These are phyloP conservation scores for Xylaria sp. DNA, from an alignment of 495 filamentous ascomycete genomes.

Conservation along the genomic window DNA sequence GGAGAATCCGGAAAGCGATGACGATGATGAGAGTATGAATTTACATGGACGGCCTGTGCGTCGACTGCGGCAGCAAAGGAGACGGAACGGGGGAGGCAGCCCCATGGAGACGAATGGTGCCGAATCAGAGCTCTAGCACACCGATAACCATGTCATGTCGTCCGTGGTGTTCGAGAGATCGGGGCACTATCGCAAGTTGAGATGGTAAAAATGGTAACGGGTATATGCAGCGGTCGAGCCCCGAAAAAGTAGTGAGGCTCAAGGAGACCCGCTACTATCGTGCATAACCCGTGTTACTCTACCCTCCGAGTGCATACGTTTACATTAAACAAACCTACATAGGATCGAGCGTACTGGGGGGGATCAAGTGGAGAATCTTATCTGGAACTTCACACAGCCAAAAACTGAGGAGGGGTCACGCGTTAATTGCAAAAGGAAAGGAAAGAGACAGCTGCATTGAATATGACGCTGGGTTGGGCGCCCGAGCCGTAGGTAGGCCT, in stretches of 20 bases:
- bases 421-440: not conserved
- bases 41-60: conserved; percentile 45
- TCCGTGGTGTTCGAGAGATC: not conserved
- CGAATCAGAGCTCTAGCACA: conserved; percentile 53
- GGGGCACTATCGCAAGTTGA: not conserved
- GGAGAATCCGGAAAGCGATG: conserved; percentile 53
- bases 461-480: not conserved
- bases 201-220: not conserved
- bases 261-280: not conserved
- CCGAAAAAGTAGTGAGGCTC: not conserved
- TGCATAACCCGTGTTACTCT: not conserved
- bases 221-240: not conserved
- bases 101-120: conserved; percentile 62
- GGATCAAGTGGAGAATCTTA: not conserved
- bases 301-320: not conserved
- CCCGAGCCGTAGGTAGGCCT: not conserved
- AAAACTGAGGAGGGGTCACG: not conserved
- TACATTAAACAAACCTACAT: not conserved
- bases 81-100: conserved; percentile 53
- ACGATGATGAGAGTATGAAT: conserved; percentile 56
- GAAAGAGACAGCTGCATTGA: not conserved
- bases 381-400: not conserved
- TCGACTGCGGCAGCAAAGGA: conserved; percentile 46
- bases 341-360: not conserved
- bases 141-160: not conserved